Evolutionary conservation across 495 filamentous ascomycete species (phyloP), one percentile per base, ranked within the genome.

Genomic region (Halenospora varia): DNA sequence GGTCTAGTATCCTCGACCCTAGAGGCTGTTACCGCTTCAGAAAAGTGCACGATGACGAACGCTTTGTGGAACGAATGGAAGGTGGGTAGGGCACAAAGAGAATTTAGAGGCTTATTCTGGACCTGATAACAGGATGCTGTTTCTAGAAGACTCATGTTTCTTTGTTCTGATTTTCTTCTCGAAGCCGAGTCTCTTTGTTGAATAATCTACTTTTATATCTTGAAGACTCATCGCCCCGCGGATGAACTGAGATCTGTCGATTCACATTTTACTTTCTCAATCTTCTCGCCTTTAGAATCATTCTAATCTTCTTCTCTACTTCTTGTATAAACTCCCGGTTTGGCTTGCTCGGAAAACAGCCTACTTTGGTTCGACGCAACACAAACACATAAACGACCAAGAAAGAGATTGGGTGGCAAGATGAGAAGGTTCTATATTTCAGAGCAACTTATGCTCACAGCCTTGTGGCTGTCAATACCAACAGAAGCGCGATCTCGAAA

Each of bases 121-220:
- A n/a, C 29, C 13, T 35, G 13, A 35, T 35, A 56, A 56, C 22
- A 51, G 25, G 56, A 35, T 39, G 18, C 42, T 23, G 45, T 25
- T 55, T 57, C 52, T 59, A 39, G 44, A 49, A 53, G 50, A 35
- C 13, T 44, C 45, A 58, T 54, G 57, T 25, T 63, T 63, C 48
- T 53, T 60, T 39, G 50, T 50, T 55, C 52, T 48, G 39, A 45
- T 51, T 42, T 44, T 58, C 49, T 52, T 25, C 18, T 45, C 46
- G 24, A 10, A 8, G 19, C 40, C 40, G 22, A 47, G 35, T 62
- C 47, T 54, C 61, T 48, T 46, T 53, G 42, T 45, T n/a, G 29
- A 45, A 20, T 20, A 15, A 20, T 45, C 42, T 17, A 9, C 18
- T 4, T 45, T 45, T n/a, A n/a, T n/a, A 15, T 17, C 42, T 17